Base-by-base conservation (phyloP, 1,139 yeast genomes). In the Candida pseudocylindracea region DNA sequence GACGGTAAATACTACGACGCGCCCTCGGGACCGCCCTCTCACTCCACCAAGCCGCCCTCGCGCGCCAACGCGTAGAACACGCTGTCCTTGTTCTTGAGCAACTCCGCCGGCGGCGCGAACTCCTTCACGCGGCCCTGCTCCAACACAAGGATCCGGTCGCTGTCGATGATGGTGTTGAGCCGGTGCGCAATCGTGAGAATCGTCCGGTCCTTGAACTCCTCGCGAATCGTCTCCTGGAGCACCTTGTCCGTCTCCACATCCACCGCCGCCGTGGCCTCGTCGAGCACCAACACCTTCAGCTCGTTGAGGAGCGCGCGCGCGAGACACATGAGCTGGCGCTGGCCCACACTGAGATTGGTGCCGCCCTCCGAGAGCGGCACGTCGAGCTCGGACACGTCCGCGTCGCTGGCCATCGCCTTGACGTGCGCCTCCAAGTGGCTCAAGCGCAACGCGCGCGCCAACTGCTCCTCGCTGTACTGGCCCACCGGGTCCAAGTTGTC, bases 231-330 rank as follows among this genome's bases (percentile, higher is more conserved):
- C 44, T 74, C 72, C 54, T 85, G 96, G 34, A 85, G 63, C 31
- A 83, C 65, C 42, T 73, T 59, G 51, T 88, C 98, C 1, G 98
- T 88, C 46, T 83, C 92, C 27, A 83, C 94, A 52, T 88, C 98
- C 33, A 88, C 94, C 2, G 94, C 93, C 2, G 96, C 95, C 4
- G 96, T 85, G 10, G 96, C 96, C 54, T 88, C 98, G 51, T 88
- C 98, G 42, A 85, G 58, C 8, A 83, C 80, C 39, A 83, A 60
- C 32, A 85, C 68, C 41, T 72, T 72, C 5, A 92, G 72, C 24
- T 80, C 76, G 34, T 79, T 74, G 42, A 81, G 60, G 40, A 85
- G 55, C 1, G 93, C 94, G 45, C 95, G 64, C 1, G 94, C 93
- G 39, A 83, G 62, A 51, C 93, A 81, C 72, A 83, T 73, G 48